Base-by-base conservation (phyloP, 768 basidiomycete genomes). In the Gelatoporia subvermispora region DNA sequence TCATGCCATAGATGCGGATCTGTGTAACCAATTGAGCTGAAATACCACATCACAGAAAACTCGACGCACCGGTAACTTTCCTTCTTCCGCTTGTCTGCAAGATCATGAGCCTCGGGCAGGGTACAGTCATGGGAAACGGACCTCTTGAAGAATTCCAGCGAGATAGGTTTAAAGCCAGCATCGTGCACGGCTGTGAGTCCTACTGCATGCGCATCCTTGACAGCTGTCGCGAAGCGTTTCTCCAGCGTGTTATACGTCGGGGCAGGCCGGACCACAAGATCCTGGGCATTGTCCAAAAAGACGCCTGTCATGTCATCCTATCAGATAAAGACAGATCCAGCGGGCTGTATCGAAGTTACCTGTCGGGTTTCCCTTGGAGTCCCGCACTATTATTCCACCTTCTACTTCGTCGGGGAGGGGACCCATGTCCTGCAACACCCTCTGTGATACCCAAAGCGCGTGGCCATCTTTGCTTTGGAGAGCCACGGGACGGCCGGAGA, bases 151-250 rank as follows among this genome's bases (percentile, higher is more conserved):
- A 94, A 89, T 2, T 74, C 74, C 38, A 92, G 70, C n/a, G 85
- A 86, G 11, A 65, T 66, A 17, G 85, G 82, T 49, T 78, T 70
- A 38, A 88, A 71, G 15, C 82, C 85, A 11, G 93, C 93, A 63
- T 96, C 93, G 60, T 94, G 92, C 35, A 96, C 79, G 1, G 85
- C 79, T 0, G 91, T 93, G 49, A 96, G 63, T 4, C 93, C 93
- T 45, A 74, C 67, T 2, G 77, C 68, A 41, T 90, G 72, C 9
- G 85, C 88, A 60, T 92, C 81, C 35, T 72, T 67, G 18, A 87
- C 77, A 7, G 88, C 77, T 31, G 74, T 68, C 38, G 73, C 69
- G 63, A 85, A 93, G 20, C 72, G 74, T 57, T 75, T 73, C 48
- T 77, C 58, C 38, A 91, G 71, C 53, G 87, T 81, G 23, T 65